Evolutionary conservation across 225 moss, liverwort and hornwort genomes (phyloP).

Genomic region (Antitrichia curtipendula): DNA sequence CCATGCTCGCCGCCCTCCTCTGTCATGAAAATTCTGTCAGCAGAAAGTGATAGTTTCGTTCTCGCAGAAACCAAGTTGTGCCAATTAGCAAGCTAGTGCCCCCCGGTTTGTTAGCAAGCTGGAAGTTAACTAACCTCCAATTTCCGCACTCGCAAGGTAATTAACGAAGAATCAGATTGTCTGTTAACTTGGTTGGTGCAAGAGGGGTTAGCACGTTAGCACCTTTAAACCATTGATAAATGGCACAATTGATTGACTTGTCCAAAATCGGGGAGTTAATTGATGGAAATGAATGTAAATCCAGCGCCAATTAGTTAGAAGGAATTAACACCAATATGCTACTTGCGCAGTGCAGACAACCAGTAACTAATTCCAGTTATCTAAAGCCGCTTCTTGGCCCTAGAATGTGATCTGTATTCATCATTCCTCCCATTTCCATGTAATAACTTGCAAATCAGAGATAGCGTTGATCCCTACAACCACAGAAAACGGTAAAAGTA

Average conservation of each 20-base stretch:
- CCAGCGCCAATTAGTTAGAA: neutral
- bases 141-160: neutral
- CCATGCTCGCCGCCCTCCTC: slow-evolving; percentile 59
- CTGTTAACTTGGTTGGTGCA: neutral
- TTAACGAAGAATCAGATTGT: neutral
- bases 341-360: neutral
- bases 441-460: neutral
- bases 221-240: neutral
- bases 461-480: neutral
- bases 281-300: neutral
- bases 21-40: slow-evolving; percentile 19
- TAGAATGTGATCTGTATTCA: neutral
- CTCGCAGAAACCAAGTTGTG: neutral
- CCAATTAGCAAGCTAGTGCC: neutral
- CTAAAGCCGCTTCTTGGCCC: neutral
- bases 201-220: neutral
- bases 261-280: neutral
- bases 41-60: neutral
- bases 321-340: neutral
- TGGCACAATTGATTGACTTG: neutral
- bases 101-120: neutral
- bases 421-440: neutral
- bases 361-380: neutral
- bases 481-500: neutral
- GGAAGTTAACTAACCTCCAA: neutral